phyloP scores from a whole-genome alignment of 768 basidiomycete genomes.

The Rhodosporidiobolus sp. region DNA sequence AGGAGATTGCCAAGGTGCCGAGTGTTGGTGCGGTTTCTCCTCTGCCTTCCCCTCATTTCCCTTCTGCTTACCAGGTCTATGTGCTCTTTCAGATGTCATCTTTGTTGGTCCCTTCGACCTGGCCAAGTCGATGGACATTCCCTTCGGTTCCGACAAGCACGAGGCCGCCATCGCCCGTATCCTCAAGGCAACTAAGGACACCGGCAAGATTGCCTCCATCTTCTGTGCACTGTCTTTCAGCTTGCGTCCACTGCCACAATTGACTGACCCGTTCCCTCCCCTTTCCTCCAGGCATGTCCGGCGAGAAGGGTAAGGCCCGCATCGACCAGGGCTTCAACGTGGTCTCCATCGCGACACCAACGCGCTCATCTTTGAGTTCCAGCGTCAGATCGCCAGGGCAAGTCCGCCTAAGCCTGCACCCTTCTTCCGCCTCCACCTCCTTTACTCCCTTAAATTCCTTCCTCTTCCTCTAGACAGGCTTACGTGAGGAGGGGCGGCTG shows the following conservation, averaged over 20 bases:
- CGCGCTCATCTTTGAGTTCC: background rate
- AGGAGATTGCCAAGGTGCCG: slow-evolving; percentile 47
- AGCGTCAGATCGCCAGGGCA: background rate
- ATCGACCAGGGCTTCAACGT: slow-evolving; percentile 3
- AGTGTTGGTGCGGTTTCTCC: slow-evolving; percentile 41
- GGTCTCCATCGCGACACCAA: background rate
- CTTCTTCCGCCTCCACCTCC: too few relatives aligned
- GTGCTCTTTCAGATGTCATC: slow-evolving; percentile 42
- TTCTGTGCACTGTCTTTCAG: background rate
- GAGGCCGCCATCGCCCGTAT: slow-evolving; percentile 48
- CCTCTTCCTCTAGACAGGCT: too few relatives aligned
- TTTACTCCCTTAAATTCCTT: too few relatives aligned
- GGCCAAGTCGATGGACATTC: slow-evolving; percentile 44
- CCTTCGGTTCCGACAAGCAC: slow-evolving; percentile 44
- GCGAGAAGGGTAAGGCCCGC: background rate
- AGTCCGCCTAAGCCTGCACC: background rate
- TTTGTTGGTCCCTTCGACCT: slow-evolving; percentile 51
- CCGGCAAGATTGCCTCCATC: slow-evolving; percentile 45
- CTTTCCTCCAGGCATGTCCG: background rate
- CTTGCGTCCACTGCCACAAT: background rate
- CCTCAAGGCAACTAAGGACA: slow-evolving; percentile 45
- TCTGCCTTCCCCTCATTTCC: too few relatives aligned
- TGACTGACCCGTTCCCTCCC: background rate
- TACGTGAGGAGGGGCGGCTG: too few relatives aligned
- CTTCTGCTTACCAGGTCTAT: background rate